Percentiles rank a stretch among this genome's conserved stretches.
Evolutionary conservation across 2,329 filamentous ascomycete species (phyloP).

Genomic region (Metarhizium robertsii): DNA sequence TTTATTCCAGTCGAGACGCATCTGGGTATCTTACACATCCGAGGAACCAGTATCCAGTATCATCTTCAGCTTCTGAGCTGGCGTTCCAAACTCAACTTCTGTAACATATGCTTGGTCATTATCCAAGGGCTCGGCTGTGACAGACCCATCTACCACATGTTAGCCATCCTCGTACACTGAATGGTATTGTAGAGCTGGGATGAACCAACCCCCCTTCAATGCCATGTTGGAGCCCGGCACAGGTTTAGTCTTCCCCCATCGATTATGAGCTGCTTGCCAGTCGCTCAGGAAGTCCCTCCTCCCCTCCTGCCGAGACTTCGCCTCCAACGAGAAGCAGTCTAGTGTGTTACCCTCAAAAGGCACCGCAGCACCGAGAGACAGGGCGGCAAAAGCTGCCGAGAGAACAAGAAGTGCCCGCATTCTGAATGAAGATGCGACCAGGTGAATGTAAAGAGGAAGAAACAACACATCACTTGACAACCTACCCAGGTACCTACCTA

Average conservation of each 20-base stretch:
- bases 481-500: too few relatives aligned
- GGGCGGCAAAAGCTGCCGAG: background rate
- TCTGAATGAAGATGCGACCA: background rate
- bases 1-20: background rate
- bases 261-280: conserved; percentile 22
- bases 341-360: background rate
- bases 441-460: too few relatives aligned
- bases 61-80: conserved; percentile 36
- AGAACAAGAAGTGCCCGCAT: conserved; percentile 1
- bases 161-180: background rate
- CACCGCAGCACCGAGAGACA: background rate
- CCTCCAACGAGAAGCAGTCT: conserved; percentile 19
- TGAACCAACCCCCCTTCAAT: conserved; percentile 20
- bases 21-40: conserved; percentile 60
- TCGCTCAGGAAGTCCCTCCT: conserved; percentile 23
- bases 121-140: conserved; percentile 26
- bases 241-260: conserved; percentile 22
- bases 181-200: background rate
- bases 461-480: too few relatives aligned
- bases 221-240: conserved; percentile 15
- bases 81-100: conserved; percentile 36
- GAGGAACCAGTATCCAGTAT: conserved; percentile 46
- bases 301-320: conserved; percentile 11
- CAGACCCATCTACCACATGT: conserved; percentile 6
- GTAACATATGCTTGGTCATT: conserved; percentile 34